Conservation (phyloP, 176 grass and related monocot species). For the Cenchrus purpureus region DNA sequence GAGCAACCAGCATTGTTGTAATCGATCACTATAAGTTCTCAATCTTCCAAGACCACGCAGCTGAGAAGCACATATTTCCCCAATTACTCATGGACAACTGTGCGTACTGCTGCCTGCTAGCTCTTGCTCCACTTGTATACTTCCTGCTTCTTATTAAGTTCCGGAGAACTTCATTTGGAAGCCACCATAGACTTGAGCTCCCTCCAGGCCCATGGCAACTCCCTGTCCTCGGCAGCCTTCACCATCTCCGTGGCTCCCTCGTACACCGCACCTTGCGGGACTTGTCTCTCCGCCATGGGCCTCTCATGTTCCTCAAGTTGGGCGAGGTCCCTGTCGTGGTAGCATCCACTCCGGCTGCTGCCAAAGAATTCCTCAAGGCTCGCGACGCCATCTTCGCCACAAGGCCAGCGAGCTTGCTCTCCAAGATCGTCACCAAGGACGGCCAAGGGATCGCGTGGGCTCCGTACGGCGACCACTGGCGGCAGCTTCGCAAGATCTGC, state of each 20-base stretch:
- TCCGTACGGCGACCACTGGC: background rate
- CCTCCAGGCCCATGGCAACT: background rate
- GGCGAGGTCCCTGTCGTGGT: background rate
- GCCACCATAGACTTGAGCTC: background rate
- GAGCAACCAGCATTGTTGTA: too few species aligned
- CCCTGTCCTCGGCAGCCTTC: background rate
- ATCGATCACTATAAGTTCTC: too few species aligned
- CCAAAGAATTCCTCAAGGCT: background rate
- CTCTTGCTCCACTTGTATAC: too few species aligned
- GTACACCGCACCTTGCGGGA: background rate
- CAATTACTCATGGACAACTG: too few species aligned
- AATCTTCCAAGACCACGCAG: too few species aligned
- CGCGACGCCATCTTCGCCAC: background rate
- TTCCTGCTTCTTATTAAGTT: too few species aligned
- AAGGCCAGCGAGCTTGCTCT: background rate
- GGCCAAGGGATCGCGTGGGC: background rate
- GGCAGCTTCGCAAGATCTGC: background rate
- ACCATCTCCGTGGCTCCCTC: background rate
- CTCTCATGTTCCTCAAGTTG: background rate
- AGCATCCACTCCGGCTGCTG: background rate
- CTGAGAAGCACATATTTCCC: too few species aligned
- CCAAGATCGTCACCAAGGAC: background rate
- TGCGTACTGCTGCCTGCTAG: too few species aligned
- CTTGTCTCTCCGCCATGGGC: background rate
- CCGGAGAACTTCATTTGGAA: too few species aligned